A percentile compares a stretch with the other conserved stretches of the same genome.
phyloP scores from a whole-genome alignment of 2,329 filamentous ascomycete genomes.

The Penicillium sp. region DNA sequence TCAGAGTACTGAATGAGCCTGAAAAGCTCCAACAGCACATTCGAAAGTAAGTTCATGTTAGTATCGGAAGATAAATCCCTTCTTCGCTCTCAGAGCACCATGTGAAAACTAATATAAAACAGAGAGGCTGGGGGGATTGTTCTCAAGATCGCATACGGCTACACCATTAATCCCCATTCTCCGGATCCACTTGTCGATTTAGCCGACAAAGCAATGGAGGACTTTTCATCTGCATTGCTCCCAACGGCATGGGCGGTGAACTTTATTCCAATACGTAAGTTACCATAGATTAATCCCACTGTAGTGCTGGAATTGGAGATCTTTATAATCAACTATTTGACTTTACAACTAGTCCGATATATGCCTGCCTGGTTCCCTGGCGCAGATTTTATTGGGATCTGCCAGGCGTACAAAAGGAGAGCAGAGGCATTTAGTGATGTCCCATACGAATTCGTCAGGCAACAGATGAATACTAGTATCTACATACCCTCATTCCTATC shows the following conservation, averaged over 20 bases:
- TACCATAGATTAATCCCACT: background rate
- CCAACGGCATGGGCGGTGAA: conserved; percentile 50
- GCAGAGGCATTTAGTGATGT: background rate
- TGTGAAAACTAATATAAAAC: background rate
- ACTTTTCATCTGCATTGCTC: conserved; percentile 42
- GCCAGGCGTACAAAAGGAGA: conserved; percentile 25
- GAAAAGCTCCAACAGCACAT: conserved; percentile 34
- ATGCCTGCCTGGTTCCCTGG: conserved; percentile 50
- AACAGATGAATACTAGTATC: conserved; percentile 36
- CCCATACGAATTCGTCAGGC: conserved; percentile 32
- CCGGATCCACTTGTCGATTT: conserved; percentile 46
- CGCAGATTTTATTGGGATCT: conserved; percentile 44
- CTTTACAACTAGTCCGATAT: conserved; percentile 21
- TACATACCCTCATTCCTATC: conserved; percentile 43
- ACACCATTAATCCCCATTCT: background rate
- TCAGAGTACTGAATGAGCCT: background rate
- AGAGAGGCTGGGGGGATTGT: conserved; percentile 44
- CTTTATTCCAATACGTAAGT: conserved; percentile 43
- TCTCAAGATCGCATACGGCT: background rate
- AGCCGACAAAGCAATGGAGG: conserved; percentile 38
- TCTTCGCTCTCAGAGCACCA: too few species aligned
- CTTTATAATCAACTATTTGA: background rate
- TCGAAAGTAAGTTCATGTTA: conserved; percentile 35
- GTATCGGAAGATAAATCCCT: background rate
- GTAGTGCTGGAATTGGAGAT: background rate